Conservation (phyloP, 257 asterid species). For the Lithospermum erythrorhizon region DNA sequence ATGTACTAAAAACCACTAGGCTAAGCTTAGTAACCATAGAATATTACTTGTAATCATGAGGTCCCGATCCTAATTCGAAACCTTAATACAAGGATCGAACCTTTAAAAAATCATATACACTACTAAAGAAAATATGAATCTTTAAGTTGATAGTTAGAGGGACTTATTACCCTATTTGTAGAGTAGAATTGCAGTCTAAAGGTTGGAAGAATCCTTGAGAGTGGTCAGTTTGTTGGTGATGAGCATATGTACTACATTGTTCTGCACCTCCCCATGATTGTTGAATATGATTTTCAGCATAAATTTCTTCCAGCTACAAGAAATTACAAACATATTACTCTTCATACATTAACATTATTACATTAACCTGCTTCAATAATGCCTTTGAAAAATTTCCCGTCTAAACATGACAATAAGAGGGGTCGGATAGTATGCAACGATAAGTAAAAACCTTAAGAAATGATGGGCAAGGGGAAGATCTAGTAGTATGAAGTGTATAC, state of each 20-base stretch:
- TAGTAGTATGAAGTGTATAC: too few relatives aligned
- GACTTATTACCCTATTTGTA: slow-evolving; percentile 63
- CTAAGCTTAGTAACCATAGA: too few relatives aligned
- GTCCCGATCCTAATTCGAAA: too few relatives aligned
- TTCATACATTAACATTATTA: too few relatives aligned
- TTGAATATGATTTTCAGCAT: slow-evolving; percentile 59
- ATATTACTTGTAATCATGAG: too few relatives aligned
- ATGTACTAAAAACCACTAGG: too few relatives aligned
- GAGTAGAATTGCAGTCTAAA: slow-evolving; percentile 64
- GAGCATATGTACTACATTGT: slow-evolving; percentile 42
- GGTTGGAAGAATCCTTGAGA: slow-evolving; percentile 81
- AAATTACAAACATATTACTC: neutral
- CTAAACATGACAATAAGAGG: too few relatives aligned
- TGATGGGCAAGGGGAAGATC: neutral
- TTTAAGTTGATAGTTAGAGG: neutral
- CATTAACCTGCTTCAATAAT: too few relatives aligned
- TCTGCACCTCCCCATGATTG: slow-evolving; percentile 63
- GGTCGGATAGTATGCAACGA: too few relatives aligned
- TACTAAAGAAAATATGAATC: neutral
- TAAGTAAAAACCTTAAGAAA: neutral
- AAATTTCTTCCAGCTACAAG: slow-evolving; percentile 66
- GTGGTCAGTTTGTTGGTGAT: slow-evolving; percentile 56
- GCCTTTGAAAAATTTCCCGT: too few relatives aligned
- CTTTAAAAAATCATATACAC: too few relatives aligned
- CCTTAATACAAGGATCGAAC: too few relatives aligned